Evolutionary conservation across 208 protist species (phyloP).

Genomic region (Balamuthia mandrillaris): DNA sequence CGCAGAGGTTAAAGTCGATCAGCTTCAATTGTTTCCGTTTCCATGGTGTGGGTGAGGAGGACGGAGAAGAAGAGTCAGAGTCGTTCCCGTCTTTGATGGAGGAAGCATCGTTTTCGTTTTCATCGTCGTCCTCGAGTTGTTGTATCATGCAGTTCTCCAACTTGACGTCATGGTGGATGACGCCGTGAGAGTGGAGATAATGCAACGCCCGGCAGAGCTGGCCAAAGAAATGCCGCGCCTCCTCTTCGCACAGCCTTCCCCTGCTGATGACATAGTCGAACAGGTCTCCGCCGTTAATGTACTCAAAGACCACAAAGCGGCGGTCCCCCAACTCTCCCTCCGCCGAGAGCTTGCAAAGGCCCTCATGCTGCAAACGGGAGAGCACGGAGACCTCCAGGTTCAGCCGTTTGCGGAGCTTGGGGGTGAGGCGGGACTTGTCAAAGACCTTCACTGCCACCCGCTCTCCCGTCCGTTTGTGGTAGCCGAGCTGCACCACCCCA

Average conservation of each 20-base stretch:
- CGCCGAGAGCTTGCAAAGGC: background rate
- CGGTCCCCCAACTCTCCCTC: background rate
- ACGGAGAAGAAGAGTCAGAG: background rate
- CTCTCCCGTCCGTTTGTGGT: background rate
- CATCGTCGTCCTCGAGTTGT: background rate
- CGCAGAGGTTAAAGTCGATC: background rate
- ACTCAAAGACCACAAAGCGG: background rate
- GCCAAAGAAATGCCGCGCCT: background rate
- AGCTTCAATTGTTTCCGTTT: background rate
- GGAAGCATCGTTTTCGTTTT: background rate
- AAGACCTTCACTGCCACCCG: background rate
- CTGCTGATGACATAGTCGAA: background rate
- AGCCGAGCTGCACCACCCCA: background rate
- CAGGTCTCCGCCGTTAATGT: background rate
- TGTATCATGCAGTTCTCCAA: background rate
- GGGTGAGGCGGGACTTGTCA: background rate
- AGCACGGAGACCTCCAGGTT: background rate
- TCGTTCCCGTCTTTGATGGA: background rate
- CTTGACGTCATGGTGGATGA: background rate
- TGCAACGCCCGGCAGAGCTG: background rate
- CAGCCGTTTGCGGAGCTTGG: background rate
- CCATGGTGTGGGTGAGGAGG: background rate
- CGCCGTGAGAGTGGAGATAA: background rate
- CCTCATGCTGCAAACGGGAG: background rate
- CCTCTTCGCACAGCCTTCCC: background rate